Evolutionary conservation across 2,329 filamentous ascomycete species (phyloP).

Genomic region (Calonectria ilicicola): DNA sequence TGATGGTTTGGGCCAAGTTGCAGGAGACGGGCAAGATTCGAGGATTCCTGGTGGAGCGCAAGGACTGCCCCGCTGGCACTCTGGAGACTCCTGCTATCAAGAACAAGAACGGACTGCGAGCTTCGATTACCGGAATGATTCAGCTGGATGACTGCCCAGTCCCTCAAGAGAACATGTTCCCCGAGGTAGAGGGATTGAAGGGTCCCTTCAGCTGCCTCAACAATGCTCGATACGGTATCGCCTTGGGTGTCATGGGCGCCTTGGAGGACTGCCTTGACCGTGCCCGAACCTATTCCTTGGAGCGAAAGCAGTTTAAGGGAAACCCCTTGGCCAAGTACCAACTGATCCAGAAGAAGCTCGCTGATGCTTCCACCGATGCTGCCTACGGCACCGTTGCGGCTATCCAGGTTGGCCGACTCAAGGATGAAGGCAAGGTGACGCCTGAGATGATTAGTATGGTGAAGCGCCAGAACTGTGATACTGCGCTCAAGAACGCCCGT

Average conservation of each 20-base stretch:
- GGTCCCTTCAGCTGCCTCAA: slow-evolving; percentile 97
- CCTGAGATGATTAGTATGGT: slow-evolving; percentile 98
- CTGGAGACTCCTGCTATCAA: slow-evolving; percentile 93
- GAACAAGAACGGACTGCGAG: slow-evolving; percentile 93
- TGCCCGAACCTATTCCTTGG: slow-evolving; percentile 87
- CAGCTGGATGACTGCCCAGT: slow-evolving; percentile 93
- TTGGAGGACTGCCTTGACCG: slow-evolving; percentile 90
- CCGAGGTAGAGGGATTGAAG: slow-evolving; percentile 84
- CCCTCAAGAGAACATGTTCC: slow-evolving; percentile 92
- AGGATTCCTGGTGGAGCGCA: slow-evolving; percentile 90
- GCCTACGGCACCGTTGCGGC: slow-evolving; percentile 92
- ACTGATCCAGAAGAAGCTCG: slow-evolving; percentile 96
- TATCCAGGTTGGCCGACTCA: slow-evolving; percentile 90
- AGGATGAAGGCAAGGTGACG: slow-evolving; percentile 87
- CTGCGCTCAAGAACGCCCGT: slow-evolving; percentile 83
- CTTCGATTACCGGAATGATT: slow-evolving; percentile 98
- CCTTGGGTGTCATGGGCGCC: slow-evolving; percentile 92
- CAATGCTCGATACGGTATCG: slow-evolving; percentile 92
- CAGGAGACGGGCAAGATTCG: slow-evolving; percentile 93
- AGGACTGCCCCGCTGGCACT: slow-evolving; percentile 86
- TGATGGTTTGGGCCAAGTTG: slow-evolving; percentile 93
- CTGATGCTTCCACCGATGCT: slow-evolving; percentile 91
- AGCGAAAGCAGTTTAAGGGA: slow-evolving; percentile 94
- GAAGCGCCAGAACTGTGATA: slow-evolving; percentile 97
- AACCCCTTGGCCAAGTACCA: slow-evolving; percentile 97